These are phyloP conservation scores for Trichothecium roseum DNA, from an alignment of 2,329 filamentous ascomycete genomes.

Conservation along the genomic window DNA sequence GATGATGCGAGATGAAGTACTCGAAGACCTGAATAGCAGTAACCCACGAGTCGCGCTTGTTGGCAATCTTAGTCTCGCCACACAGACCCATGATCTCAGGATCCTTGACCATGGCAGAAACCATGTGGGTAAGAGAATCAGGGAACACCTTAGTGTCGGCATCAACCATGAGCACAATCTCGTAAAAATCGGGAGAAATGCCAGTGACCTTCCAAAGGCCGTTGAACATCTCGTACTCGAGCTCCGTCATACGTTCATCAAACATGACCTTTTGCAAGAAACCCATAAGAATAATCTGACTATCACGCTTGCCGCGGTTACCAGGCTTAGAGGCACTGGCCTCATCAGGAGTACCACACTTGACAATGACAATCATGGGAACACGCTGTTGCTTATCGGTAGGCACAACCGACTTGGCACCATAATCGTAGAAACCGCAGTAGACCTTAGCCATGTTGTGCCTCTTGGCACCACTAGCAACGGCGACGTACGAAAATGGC, in stretches of 20 bases:
- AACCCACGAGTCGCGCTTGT: constrained; percentile 91
- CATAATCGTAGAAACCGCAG: constrained; percentile 96
- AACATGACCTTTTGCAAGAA: constrained; percentile 99
- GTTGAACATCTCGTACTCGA: constrained; percentile 99
- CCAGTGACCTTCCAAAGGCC: constrained; percentile 97
- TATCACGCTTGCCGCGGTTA: constrained; percentile 97
- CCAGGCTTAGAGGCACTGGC: constrained; percentile 74
- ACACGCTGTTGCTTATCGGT: constrained; percentile 87
- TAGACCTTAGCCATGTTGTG: constrained; percentile 99
- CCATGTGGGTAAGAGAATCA: constrained; percentile 96
- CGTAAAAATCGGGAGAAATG: constrained; percentile 96
- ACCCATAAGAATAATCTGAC: constrained; percentile 98
- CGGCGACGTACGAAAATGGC: constrained; percentile 90
- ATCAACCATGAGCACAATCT: constrained; percentile 97
- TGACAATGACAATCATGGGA: constrained; percentile 94
- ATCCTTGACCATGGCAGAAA: constrained; percentile 98
- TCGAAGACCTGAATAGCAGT: constrained; percentile 98
- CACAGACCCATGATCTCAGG: constrained; percentile 99
- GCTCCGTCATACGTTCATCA: constrained; percentile 97
- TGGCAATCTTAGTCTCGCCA: constrained; percentile 98
- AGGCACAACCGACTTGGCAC: constrained; percentile 67
- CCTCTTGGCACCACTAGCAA: constrained; percentile 88
- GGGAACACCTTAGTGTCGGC: constrained; percentile 99
- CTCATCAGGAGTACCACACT: constrained; percentile 90
- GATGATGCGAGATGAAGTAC: constrained; percentile 98